phyloP scores from a whole-genome alignment of 768 basidiomycete genomes.

The Rhodotorula paludigena region DNA sequence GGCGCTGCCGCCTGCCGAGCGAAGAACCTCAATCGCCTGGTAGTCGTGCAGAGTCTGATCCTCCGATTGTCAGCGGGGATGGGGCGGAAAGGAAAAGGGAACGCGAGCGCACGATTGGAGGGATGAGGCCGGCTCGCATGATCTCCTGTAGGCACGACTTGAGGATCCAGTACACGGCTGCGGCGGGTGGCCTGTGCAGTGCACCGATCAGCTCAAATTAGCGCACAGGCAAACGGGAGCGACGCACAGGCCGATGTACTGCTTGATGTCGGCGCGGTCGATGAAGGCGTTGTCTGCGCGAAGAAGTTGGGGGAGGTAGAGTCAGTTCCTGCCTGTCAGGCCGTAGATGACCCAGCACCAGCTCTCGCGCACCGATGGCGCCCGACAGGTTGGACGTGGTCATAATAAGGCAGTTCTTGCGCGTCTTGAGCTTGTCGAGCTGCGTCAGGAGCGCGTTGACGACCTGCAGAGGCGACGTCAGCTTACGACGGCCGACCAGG shows the following conservation, averaged over 20 bases:
- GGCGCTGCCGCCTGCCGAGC: background rate
- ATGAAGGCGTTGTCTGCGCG: constrained; percentile 81
- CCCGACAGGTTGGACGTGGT: constrained; percentile 91
- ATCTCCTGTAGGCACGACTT: constrained; percentile 76
- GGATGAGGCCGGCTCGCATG: constrained; percentile 65
- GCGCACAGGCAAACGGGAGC: too few relatives aligned
- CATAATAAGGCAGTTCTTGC: constrained; percentile 91
- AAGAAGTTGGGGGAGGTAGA: background rate
- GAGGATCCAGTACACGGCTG: constrained; percentile 90
- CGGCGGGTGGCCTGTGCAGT: constrained; percentile 59
- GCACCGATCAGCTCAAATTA: background rate
- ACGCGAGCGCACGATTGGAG: constrained; percentile 60
- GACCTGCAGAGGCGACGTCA: constrained; percentile 56
- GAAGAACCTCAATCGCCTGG: constrained; percentile 22
- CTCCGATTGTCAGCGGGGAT: background rate
- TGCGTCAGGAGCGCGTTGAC: constrained; percentile 96
- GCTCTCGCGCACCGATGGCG: constrained; percentile 56
- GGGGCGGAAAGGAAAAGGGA: background rate
- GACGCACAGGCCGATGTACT: constrained; percentile 54
- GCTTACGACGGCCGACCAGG: background rate
- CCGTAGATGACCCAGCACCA: constrained; percentile 42
- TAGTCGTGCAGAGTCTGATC: constrained; percentile 32
- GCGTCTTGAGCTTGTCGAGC: constrained; percentile 86
- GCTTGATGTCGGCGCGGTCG: constrained; percentile 93
- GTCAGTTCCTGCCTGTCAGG: constrained; percentile 46